Base-by-base conservation (phyloP, 169 alveolate species). In the Cryptosporidium sp. region DNA sequence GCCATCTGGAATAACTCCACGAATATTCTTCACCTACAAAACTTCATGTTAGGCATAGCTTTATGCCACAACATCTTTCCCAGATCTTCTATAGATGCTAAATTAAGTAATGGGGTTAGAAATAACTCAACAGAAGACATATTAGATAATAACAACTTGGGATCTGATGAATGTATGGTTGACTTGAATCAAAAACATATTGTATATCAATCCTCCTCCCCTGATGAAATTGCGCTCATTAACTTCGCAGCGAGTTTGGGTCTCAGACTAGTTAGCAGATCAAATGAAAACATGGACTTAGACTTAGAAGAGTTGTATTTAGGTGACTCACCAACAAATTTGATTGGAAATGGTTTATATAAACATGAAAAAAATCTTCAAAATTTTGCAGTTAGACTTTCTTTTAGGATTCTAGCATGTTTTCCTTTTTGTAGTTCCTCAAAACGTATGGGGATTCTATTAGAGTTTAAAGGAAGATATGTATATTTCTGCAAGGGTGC, bases 161-260 rank as follows among this genome's bases (percentile, higher is more conserved):
- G 70, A 16, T 80, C 89, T n/a, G 89, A 80, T 45, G 89, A 80
- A n/a, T 80, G 89, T 21, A 80, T 86, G 91, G 91, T 68, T 21
- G 95, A 93, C 43, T 65, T 80, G 16, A 80, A 80, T 39, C 74
- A 91, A 65, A 91, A 93, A 33, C 93, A 91, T 71, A 93, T 94
- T 69, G 96, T 93, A 41, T 97, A 93, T 93, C 98, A 98, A 91
- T 99, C 99, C 1, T 95, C 99, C n/a, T 96, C 99, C 7, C 99
- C 99, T 7, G 99, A 98, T 92, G 99, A 98, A 93, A 96, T 98
- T 21, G 99, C 99, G 2, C 94, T 97, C 71, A 98, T 98, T n/a
- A 95, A 94, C 84, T 97, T 97, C 91, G 99, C 99, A 0, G 96
- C 97, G 39, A 86, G 68, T 69, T 87, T 97, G 74, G 98, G 98